Evolutionary conservation across 495 filamentous ascomycete genomes (phyloP), one percentile per base, ranked within the genome.

Genomic region (Geoglossum glabrum): DNA sequence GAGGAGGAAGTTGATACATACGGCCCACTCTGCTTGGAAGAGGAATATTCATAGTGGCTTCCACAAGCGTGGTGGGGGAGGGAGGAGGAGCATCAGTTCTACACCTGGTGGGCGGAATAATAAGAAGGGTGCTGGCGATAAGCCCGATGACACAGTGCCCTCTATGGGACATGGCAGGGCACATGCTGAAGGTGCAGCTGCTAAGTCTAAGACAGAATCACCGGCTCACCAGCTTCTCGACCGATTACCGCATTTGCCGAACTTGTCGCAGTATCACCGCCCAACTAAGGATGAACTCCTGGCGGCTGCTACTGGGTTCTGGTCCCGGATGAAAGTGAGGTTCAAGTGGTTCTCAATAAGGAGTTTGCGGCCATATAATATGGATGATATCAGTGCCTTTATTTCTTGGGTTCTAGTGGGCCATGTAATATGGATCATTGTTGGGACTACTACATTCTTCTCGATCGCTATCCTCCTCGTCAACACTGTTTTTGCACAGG

Each of bases 341-440:
- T 95, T 96, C 70, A 98, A 98, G 66, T 98, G 93, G 92, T 83
- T 93, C 61, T 90, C 92, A 19, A 97, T 98, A 64, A 75, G 90
- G 63, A 93, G 88, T 68, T 85, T 84, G 66, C 80, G 92, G n/a
- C 92, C 92, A 1, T 98, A 90, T 75, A 98, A 90, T 69, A 76
- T 82, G 23, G 92, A 98, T 68, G 92, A 98, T 65, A 93, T 95
- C 67, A 81, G 86, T 46, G 93, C 90, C 3, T 87, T 98, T 62
- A 82, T 95, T 47, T 95, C 90, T 1, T 98, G 92, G 90, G 80
- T 96, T 56, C 70, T 98, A 43, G 73, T 95, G 34, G 92, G 92
- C 0, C 93, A 98, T 70, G 71, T 98, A 43, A 76, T 95, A 31
- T 98, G 92, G 92, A 78, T 98, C 58, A 76, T 96, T 21, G 76